These are phyloP conservation scores for Hygrophila difformis DNA, from an alignment of 257 asterid species.

Conservation along the genomic window DNA sequence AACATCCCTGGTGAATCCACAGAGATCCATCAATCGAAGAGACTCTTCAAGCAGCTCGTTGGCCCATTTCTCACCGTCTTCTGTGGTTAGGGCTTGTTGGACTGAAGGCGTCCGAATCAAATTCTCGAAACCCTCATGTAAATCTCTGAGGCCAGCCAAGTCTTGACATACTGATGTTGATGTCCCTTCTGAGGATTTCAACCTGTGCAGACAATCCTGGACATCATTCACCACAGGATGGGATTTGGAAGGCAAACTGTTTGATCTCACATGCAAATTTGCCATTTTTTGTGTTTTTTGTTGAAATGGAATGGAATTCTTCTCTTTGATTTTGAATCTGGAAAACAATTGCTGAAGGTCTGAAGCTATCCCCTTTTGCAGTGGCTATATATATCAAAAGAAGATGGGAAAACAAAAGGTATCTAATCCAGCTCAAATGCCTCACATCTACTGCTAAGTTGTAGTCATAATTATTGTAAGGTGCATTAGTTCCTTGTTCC, in stretches of 20 bases:
- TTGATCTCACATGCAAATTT: constrained; percentile 18
- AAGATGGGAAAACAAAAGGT: neutral
- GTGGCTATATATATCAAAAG: constrained; percentile 4
- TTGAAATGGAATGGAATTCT: neutral
- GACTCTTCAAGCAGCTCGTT: constrained; percentile 25
- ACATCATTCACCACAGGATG: constrained; percentile 17
- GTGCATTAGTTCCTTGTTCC: neutral
- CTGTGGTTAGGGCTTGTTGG: constrained; percentile 16
- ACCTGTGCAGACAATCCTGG: constrained; percentile 18
- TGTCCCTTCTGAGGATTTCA: constrained; percentile 16
- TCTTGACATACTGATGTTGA: constrained; percentile 17
- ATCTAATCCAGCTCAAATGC: neutral
- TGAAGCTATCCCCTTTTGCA: neutral
- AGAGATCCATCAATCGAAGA: constrained; percentile 22
- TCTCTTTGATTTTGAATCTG: neutral
- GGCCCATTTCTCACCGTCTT: constrained; percentile 8
- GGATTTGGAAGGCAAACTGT: constrained; percentile 27
- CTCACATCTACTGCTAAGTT: neutral
- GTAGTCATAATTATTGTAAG: neutral
- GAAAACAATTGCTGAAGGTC: neutral
- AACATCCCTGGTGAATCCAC: constrained; percentile 3
- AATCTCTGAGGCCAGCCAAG: constrained; percentile 19
- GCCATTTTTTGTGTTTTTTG: constrained; percentile 16
- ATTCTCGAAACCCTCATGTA: constrained; percentile 21
- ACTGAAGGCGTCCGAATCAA: constrained; percentile 18